Evolutionary conservation across 768 basidiomycete species (phyloP).

Genomic region (Kwoniella sp.): DNA sequence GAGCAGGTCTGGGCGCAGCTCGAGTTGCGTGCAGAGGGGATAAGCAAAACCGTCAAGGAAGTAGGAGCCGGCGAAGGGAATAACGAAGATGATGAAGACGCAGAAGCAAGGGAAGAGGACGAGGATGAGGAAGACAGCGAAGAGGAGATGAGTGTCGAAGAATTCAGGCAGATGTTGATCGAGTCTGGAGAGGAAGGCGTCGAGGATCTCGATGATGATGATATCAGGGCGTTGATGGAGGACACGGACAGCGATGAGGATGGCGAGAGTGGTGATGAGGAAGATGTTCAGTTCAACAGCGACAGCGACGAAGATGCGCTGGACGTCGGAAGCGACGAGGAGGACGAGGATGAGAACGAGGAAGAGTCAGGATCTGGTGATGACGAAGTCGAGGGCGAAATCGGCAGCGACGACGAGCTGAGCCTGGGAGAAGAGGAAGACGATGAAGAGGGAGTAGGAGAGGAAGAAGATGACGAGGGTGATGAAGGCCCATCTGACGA

Average conservation of each 20-base stretch:
- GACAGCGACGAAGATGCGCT: slow-evolving; percentile 27
- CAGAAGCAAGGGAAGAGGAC: slow-evolving; percentile 53
- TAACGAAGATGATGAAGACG: slow-evolving; percentile 47
- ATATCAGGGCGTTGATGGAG: slow-evolving; percentile 20
- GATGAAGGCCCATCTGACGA: slow-evolving; percentile 43
- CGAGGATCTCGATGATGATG: slow-evolving; percentile 18
- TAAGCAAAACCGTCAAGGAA: slow-evolving; percentile 71
- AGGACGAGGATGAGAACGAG: slow-evolving; percentile 59
- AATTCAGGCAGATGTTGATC: slow-evolving; percentile 35
- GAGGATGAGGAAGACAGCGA: slow-evolving; percentile 55
- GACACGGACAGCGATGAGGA: slow-evolving; percentile 49
- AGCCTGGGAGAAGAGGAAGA: slow-evolving; percentile 25
- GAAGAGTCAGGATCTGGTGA: slow-evolving; percentile 46
- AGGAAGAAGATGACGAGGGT: slow-evolving; percentile 43
- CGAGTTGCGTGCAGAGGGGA: slow-evolving; percentile 72
- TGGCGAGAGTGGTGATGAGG: slow-evolving; percentile 54
- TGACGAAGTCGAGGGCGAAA: slow-evolving; percentile 42
- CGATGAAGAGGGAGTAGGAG: slow-evolving; percentile 32
- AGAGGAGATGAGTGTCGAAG: slow-evolving; percentile 49
- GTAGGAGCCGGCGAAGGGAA: slow-evolving; percentile 63
- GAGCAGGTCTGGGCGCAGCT: slow-evolving; percentile 94
- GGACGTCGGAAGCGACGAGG: slow-evolving; percentile 34
- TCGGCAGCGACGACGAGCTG: slow-evolving; percentile 17
- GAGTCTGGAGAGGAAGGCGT: slow-evolving; percentile 16
- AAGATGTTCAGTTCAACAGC: slow-evolving; percentile 27